phyloP scores from a whole-genome alignment of 2,329 filamentous ascomycete species.

The Ophiostoma piceae region DNA sequence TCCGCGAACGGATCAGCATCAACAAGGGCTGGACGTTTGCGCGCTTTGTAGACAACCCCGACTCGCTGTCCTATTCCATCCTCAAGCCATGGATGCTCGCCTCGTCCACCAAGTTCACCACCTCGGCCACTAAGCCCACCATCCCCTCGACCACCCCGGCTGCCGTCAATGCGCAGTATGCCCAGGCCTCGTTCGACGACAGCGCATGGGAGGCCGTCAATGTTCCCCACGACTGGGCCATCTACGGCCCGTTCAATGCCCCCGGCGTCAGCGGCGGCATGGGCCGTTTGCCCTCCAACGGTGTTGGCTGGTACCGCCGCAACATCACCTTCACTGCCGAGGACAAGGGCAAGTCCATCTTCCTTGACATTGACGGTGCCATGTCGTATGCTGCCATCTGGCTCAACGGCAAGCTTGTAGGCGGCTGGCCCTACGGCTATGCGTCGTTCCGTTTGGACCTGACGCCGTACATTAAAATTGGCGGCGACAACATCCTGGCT shows the following conservation, averaged over 20 bases:
- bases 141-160: conserved; percentile 20
- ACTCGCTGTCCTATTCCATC: conserved; percentile 35
- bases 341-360: conserved; percentile 36
- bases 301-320: conserved; percentile 49
- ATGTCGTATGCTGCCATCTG: conserved; percentile 48
- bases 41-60: conserved; percentile 35
- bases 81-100: conserved; percentile 28
- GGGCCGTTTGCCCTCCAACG: conserved; percentile 44
- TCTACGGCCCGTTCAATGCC: conserved; percentile 42
- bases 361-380: conserved; percentile 47
- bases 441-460: conserved; percentile 48
- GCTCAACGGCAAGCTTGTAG: conserved; percentile 46
- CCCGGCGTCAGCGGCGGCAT: conserved; percentile 37
- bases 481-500: conserved; percentile 41
- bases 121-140: conserved; percentile 19
- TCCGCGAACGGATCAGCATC: conserved; percentile 34
- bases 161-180: conserved; percentile 20
- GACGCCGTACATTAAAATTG: conserved; percentile 38
- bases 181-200: conserved; percentile 34
- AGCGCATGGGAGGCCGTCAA: conserved; percentile 39
- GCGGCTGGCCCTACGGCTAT: conserved; percentile 49
- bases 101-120: conserved; percentile 24
- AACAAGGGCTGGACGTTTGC: conserved; percentile 36
- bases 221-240: conserved; percentile 47
- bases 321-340: conserved; percentile 36